Evolutionary conservation across 106 monocot species (phyloP).

Genomic region (Phalaenopsis aphrodite): DNA sequence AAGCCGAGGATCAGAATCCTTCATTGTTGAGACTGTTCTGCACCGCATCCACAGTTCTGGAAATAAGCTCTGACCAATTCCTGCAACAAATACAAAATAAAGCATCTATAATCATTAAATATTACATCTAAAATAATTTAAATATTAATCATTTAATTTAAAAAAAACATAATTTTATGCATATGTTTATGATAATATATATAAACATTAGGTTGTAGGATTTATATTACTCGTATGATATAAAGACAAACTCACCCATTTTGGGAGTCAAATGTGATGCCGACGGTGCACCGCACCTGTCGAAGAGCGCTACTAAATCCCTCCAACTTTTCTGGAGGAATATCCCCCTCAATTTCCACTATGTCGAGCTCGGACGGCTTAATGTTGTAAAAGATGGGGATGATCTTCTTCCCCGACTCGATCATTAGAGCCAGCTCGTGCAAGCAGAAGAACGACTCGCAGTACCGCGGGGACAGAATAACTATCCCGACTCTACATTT

Average conservation of each 20-base stretch:
- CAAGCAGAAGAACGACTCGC: conserved; percentile 50
- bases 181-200: too few species aligned
- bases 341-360: not conserved
- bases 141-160: too few species aligned
- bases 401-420: conserved; percentile 37
- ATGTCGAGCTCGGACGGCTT: conserved; percentile 31
- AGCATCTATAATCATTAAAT: too few species aligned
- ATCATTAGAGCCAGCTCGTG: conserved; percentile 46
- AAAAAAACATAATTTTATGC: too few species aligned
- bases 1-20: too few species aligned
- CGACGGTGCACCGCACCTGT: conserved; percentile 41
- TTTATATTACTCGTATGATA: not conserved
- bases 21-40: not conserved
- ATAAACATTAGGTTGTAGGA: too few species aligned
- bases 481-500: conserved; percentile 33
- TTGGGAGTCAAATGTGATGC: conserved; percentile 36
- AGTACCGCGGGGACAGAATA: conserved; percentile 45
- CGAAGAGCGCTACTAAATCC: conserved; percentile 25
- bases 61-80: conserved; percentile 12
- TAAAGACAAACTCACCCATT: conserved; percentile 20
- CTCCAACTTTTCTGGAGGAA: conserved; percentile 17
- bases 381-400: conserved; percentile 51
- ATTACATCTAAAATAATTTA: too few species aligned
- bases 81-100: not conserved
- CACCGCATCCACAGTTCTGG: conserved; percentile 1